Evolutionary conservation across 139 green algal species (phyloP).

Genomic region (Zygnema circumcarinatum): DNA sequence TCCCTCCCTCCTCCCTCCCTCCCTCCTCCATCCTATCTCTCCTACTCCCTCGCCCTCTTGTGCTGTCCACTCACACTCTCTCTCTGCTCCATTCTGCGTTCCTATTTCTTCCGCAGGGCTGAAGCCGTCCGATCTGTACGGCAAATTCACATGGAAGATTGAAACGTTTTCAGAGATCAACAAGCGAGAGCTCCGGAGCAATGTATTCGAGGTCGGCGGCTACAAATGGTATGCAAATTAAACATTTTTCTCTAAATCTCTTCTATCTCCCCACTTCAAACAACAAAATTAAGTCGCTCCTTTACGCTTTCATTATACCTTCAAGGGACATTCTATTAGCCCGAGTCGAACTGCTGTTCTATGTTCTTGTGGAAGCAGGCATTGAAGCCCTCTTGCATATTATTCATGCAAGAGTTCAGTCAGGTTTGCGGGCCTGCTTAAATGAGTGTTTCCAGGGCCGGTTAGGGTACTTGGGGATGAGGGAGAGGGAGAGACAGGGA

Average conservation of each 20-base stretch:
- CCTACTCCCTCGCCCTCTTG: neutral
- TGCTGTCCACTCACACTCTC: neutral
- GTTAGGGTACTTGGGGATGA: neutral
- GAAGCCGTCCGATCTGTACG: slow-evolving; percentile 85
- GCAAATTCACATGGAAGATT: slow-evolving; percentile 98
- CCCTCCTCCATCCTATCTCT: neutral
- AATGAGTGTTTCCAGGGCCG: neutral
- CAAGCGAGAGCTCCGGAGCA: slow-evolving; percentile 93
- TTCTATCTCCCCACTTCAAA: too few relatives aligned
- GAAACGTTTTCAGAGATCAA: slow-evolving; percentile 91
- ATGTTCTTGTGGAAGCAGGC: too few relatives aligned
- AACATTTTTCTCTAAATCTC: too few relatives aligned
- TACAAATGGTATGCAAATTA: slow-evolving; percentile 97
- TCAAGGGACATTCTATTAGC: neutral
- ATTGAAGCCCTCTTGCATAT: too few relatives aligned
- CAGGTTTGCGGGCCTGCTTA: neutral
- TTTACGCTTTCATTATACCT: neutral
- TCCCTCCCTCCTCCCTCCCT: neutral
- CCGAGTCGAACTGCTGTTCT: neutral
- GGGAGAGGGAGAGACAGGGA: neutral
- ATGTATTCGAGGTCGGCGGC: slow-evolving; percentile 89
- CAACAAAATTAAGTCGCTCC: neutral
- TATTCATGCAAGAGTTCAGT: too few relatives aligned
- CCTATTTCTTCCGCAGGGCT: slow-evolving; percentile 35
- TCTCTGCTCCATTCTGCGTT: slow-evolving; percentile 8